Conservation (phyloP, 345 rosid genomes). For the Eucalyptus erythrocorys region DNA sequence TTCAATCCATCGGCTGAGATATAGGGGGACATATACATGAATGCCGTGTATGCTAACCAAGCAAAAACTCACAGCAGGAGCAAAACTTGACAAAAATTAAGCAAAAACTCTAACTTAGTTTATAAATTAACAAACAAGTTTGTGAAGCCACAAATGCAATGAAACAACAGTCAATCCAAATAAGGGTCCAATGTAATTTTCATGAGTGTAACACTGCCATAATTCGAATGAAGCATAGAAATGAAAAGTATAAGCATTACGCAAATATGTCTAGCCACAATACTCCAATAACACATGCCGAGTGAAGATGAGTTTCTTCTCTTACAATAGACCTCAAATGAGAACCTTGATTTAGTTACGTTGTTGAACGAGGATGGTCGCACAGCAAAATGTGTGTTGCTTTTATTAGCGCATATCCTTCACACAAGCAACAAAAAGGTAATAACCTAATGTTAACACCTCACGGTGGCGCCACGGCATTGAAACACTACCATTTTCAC, state of each 20-base stretch:
- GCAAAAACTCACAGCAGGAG: too few relatives aligned
- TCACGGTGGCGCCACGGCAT: background rate
- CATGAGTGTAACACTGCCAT: background rate
- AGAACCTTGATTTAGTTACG: background rate
- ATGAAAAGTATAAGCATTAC: background rate
- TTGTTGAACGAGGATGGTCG: background rate
- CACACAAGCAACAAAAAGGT: background rate
- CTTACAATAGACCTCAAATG: background rate
- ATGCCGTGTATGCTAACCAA: too few relatives aligned
- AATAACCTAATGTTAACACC: background rate
- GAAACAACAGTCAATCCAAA: background rate
- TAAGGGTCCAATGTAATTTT: accelerated
- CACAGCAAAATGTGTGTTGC: background rate
- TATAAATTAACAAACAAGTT: too few relatives aligned
- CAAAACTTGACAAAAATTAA: too few relatives aligned
- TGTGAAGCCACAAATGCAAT: background rate
- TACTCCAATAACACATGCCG: background rate
- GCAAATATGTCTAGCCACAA: background rate
- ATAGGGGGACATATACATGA: too few relatives aligned
- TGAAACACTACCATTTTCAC: background rate
- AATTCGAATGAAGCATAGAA: background rate
- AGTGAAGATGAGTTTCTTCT: background rate
- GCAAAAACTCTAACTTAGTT: too few relatives aligned
- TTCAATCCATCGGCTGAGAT: too few relatives aligned
- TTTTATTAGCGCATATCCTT: background rate